These are phyloP conservation scores for Pseudozyma hubeiensis DNA, from an alignment of 1,284 basidiomycete genomes.

Conservation along the genomic window DNA sequence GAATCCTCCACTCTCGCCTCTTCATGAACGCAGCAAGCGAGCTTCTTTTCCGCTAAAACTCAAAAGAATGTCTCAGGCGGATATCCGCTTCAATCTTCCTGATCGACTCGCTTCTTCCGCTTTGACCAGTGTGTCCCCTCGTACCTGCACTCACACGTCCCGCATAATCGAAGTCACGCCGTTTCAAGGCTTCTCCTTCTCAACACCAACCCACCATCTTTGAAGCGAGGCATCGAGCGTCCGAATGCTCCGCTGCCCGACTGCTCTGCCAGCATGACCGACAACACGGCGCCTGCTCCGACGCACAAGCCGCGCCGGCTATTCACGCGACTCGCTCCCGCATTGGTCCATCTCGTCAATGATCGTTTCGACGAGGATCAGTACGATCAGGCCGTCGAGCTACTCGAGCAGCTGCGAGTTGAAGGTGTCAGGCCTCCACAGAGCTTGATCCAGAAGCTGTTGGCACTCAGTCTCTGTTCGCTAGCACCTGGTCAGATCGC, in stretches of 20 bases:
- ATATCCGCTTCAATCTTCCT: too few relatives aligned
- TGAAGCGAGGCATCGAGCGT: background rate
- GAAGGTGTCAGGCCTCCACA: conserved; percentile 18
- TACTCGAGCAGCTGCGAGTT: conserved; percentile 30
- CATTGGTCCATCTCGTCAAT: conserved; percentile 31
- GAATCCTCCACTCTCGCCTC: too few relatives aligned
- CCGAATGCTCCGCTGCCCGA: background rate
- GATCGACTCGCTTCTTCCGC: too few relatives aligned
- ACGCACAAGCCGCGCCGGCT: conserved; percentile 8
- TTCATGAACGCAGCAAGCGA: too few relatives aligned
- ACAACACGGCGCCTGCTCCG: conserved; percentile 8
- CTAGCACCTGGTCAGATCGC: conserved; percentile 22
- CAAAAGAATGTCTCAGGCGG: too few relatives aligned
- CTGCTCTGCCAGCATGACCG: conserved; percentile 14
- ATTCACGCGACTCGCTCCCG: conserved; percentile 12
- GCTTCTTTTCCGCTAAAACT: too few relatives aligned
- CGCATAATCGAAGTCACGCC: too few relatives aligned
- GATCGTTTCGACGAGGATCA: conserved; percentile 52
- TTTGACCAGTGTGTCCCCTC: too few relatives aligned
- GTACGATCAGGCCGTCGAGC: conserved; percentile 42
- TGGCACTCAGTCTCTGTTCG: conserved; percentile 49
- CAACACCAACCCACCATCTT: background rate
- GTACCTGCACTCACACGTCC: too few relatives aligned
- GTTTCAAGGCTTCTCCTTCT: too few relatives aligned
- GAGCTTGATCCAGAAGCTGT: conserved; percentile 28